Evolutionary conservation across 768 basidiomycete genomes (phyloP).

Genomic region (Melanogaster broomeanus): DNA sequence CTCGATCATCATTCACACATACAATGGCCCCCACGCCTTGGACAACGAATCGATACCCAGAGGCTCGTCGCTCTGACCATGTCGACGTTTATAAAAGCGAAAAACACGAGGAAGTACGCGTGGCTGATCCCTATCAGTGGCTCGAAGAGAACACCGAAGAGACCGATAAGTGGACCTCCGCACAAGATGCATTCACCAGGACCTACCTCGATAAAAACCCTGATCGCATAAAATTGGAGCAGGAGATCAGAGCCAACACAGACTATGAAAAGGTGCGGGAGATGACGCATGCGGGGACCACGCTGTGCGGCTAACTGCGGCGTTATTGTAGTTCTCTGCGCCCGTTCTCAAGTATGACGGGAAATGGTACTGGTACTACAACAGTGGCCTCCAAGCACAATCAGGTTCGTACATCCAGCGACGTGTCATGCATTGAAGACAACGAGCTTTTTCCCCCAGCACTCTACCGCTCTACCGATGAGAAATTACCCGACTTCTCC

Average conservation of each 20-base stretch:
- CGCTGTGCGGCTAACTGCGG: slow-evolving; percentile 2
- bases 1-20: slow-evolving; percentile 11
- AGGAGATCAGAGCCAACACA: slow-evolving; percentile 55
- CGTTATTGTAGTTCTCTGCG: slow-evolving; percentile 53
- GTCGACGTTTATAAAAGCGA: slow-evolving; percentile 71
- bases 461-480: slow-evolving; percentile 59
- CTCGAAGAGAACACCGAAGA: slow-evolving; percentile 65
- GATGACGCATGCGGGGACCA: not conserved
- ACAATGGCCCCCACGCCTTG: slow-evolving; percentile 48
- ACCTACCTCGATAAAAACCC: slow-evolving; percentile 62
- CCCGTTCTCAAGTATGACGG: slow-evolving; percentile 64
- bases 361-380: slow-evolving; percentile 82
- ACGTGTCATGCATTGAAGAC: not conserved
- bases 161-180: slow-evolving; percentile 63
- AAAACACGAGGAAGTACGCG: slow-evolving; percentile 56
- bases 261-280: slow-evolving; percentile 49
- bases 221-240: slow-evolving; percentile 59
- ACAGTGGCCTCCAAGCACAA: slow-evolving; percentile 76
- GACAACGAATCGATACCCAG: slow-evolving; percentile 62
- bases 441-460: slow-evolving; percentile 37
- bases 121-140: slow-evolving; percentile 77
- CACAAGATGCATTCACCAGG: slow-evolving; percentile 60
- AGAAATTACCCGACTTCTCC: slow-evolving; percentile 54
- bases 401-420: slow-evolving; percentile 31
- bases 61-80: slow-evolving; percentile 64